Percentiles rank a stretch among this genome's conserved stretches.
Conservation (phyloP, 2,329 filamentous ascomycete genomes). For the Didymella pomorum region DNA sequence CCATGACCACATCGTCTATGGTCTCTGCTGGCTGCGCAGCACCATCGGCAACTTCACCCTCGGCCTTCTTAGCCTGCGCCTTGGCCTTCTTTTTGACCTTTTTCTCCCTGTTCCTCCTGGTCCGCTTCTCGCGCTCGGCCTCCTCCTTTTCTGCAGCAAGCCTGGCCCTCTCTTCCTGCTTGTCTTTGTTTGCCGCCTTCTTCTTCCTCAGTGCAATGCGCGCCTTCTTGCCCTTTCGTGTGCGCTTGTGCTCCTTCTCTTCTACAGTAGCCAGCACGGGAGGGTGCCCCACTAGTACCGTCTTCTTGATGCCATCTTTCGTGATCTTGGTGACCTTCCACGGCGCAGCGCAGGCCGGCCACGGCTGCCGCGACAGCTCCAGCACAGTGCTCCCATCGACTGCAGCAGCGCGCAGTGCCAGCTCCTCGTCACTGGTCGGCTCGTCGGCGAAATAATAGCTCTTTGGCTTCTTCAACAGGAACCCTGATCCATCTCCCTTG, state of each 20-base stretch:
- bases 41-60: constrained; percentile 4
- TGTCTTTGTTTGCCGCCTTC: constrained; percentile 36
- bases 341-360: constrained; percentile 47
- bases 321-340: constrained; percentile 48
- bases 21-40: background rate
- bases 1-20: constrained; percentile 12
- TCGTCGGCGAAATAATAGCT: constrained; percentile 49
- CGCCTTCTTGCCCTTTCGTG: constrained; percentile 47
- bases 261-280: constrained; percentile 30
- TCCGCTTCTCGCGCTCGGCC: constrained; percentile 47
- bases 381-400: constrained; percentile 41
- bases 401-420: constrained; percentile 37
- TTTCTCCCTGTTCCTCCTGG: constrained; percentile 49
- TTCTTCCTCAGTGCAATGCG: constrained; percentile 48
- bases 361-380: constrained; percentile 40
- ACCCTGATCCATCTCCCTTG: constrained; percentile 35
- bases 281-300: constrained; percentile 43
- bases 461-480: constrained; percentile 41
- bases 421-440: constrained; percentile 32
- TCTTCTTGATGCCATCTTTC: constrained; percentile 40
- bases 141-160: constrained; percentile 45
- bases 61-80: constrained; percentile 44
- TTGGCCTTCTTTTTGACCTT: constrained; percentile 50
- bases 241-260: constrained; percentile 36
- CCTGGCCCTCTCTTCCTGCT: constrained; percentile 34